Conservation (phyloP, 176 grass and related monocot species). For the Avena eriantha region DNA sequence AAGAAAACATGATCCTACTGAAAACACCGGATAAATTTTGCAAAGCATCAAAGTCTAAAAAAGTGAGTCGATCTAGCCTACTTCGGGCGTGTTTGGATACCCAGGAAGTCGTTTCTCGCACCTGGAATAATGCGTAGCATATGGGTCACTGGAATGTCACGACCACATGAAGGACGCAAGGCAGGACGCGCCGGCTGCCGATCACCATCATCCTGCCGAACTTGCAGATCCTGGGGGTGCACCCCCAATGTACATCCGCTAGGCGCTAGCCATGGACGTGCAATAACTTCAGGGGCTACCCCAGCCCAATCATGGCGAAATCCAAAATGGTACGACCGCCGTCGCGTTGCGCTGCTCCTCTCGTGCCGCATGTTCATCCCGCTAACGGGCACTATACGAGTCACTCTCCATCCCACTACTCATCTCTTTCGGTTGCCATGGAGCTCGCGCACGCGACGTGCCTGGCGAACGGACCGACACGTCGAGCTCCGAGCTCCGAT, state of each 20-base stretch:
- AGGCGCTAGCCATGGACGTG: background rate
- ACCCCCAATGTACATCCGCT: background rate
- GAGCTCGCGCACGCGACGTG: background rate
- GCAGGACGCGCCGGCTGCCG: background rate
- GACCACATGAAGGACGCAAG: background rate
- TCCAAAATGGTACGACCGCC: background rate
- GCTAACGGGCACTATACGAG: background rate
- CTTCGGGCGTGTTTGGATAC: no score
- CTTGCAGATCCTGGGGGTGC: slow-evolving; percentile 18
- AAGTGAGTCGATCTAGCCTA: no score
- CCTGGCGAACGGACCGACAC: background rate
- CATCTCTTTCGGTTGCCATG: background rate
- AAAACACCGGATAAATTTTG: no score
- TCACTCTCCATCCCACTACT: background rate
- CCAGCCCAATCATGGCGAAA: background rate
- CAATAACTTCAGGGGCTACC: background rate
- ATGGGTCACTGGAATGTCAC: background rate
- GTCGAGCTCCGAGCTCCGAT: background rate
- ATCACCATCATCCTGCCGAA: slow-evolving; percentile 33
- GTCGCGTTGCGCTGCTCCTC: slow-evolving; percentile 5
- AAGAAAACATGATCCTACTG: no score
- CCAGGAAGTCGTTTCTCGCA: no score
- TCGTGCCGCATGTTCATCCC: background rate
- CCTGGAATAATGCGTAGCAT: background rate
- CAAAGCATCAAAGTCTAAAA: no score